Base-by-base conservation (phyloP, 139 green algal genomes). In the Chlorella sp. region DNA sequence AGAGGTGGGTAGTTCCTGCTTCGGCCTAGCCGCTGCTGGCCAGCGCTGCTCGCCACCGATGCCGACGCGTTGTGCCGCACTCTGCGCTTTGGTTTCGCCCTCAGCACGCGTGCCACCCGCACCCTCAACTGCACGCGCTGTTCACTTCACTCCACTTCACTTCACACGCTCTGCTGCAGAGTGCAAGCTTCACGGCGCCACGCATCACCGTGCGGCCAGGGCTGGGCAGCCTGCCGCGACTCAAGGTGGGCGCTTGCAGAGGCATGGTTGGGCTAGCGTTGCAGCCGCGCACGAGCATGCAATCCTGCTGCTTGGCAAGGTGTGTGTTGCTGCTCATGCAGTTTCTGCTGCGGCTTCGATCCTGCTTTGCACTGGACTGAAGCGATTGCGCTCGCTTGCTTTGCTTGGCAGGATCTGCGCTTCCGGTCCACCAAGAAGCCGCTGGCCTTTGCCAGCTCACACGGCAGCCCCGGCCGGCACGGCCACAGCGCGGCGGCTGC, bases 321-420 rank as follows among this genome's bases (percentile, higher is more conserved):
- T n/a, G n/a, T n/a, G n/a, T n/a, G n/a, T n/a, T 36, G 36, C 67
- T 43, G 32, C 30, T 73, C 28, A n/a, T n/a, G n/a, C n/a, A n/a
- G n/a, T n/a, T n/a, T n/a, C n/a, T n/a, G n/a, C n/a, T n/a, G n/a
- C n/a, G n/a, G n/a, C n/a, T n/a, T n/a, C n/a, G n/a, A n/a, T n/a
- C n/a, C n/a, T n/a, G n/a, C n/a, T n/a, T n/a, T n/a, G n/a, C n/a
- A n/a, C n/a, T n/a, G n/a, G n/a, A n/a, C n/a, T n/a, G n/a, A n/a
- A n/a, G n/a, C n/a, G n/a, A n/a, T n/a, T n/a, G n/a, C n/a, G n/a
- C n/a, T n/a, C n/a, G n/a, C n/a, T n/a, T n/a, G n/a, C n/a, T n/a
- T n/a, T n/a, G n/a, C n/a, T n/a, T n/a, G n/a, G 41, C 70, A 76
- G 70, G 77, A 83, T 30, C 77, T 83, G 58, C 58, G 77, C 30